Evolutionary conservation across 2,329 filamentous ascomycete species (phyloP).

Genomic region (Chaetoscypha palmicola): DNA sequence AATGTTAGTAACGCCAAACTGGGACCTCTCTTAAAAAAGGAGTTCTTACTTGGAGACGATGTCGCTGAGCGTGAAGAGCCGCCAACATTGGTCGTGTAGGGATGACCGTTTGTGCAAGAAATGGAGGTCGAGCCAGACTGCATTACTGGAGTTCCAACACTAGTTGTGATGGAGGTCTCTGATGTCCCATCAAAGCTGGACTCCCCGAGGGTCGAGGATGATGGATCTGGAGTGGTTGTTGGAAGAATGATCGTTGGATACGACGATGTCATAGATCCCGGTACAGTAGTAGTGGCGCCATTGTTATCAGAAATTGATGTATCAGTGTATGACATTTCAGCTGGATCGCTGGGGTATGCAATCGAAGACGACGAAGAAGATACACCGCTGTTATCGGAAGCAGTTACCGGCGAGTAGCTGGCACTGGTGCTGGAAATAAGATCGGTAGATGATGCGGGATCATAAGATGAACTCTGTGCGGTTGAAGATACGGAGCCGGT

Average conservation of each 20-base stretch:
- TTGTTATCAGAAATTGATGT: not conserved
- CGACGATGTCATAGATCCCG: not conserved
- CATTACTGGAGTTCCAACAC: no score
- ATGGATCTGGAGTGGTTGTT: not conserved
- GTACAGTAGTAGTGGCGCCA: not conserved
- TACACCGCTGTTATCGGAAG: not conserved
- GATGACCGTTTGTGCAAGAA: no score
- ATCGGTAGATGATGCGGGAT: not conserved
- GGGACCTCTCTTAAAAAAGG: not conserved
- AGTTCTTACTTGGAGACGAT: no score
- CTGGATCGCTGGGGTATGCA: not conserved
- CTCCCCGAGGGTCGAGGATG: no score
- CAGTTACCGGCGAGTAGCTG: no score
- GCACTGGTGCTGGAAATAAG: not conserved
- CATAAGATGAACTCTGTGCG: not conserved
- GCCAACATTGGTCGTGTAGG: no score
- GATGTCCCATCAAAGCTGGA: no score
- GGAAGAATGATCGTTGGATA: not conserved
- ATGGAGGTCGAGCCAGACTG: no score
- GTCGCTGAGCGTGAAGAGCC: no score
- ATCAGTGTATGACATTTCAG: not conserved
- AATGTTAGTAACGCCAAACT: not conserved
- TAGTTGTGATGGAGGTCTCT: no score
- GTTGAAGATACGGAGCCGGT: conserved; percentile 4
- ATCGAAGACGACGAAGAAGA: not conserved